These are phyloP conservation scores for Saccharomyces hybrid DNA, from an alignment of 1,139 yeast species.

Conservation along the genomic window DNA sequence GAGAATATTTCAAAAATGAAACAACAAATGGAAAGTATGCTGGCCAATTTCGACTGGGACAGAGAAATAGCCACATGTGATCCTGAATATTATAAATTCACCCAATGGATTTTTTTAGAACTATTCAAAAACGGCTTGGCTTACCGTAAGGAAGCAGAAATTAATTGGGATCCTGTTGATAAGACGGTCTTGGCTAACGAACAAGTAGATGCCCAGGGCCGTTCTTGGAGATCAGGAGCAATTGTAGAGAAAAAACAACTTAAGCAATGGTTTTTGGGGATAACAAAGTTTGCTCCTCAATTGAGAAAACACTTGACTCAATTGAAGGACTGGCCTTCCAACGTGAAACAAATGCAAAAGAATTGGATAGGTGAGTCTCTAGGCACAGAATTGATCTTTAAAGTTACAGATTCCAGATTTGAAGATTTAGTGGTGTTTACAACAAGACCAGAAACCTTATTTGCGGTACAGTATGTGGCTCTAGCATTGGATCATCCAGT, in stretches of 20 bases:
- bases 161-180: conserved; percentile 97
- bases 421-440: conserved; percentile 55
- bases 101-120: conserved; percentile 76
- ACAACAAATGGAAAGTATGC: conserved; percentile 66
- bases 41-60: conserved; percentile 92
- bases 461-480: conserved; percentile 77
- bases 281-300: conserved; percentile 68
- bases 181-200: conserved; percentile 92
- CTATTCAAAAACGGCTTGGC: conserved; percentile 72
- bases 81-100: conserved; percentile 86
- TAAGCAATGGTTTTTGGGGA: conserved; percentile 90
- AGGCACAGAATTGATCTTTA: conserved; percentile 63
- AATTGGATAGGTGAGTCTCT: conserved; percentile 89
- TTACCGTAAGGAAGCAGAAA: conserved; percentile 76
- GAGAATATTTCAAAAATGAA: conserved; percentile 76
- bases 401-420: conserved; percentile 15
- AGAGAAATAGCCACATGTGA: conserved; percentile 77
- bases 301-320: conserved; percentile 54
- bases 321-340: conserved; percentile 74
- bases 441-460: conserved; percentile 82
- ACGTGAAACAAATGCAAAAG: conserved; percentile 82
- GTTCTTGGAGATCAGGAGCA: conserved; percentile 97
- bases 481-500: conserved; percentile 69
- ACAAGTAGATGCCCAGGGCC: conserved; percentile 85
- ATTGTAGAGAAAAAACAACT: conserved; percentile 71